These are phyloP conservation scores for Neonectria coccinea DNA, from an alignment of 2,329 filamentous ascomycete species.

Conservation along the genomic window DNA sequence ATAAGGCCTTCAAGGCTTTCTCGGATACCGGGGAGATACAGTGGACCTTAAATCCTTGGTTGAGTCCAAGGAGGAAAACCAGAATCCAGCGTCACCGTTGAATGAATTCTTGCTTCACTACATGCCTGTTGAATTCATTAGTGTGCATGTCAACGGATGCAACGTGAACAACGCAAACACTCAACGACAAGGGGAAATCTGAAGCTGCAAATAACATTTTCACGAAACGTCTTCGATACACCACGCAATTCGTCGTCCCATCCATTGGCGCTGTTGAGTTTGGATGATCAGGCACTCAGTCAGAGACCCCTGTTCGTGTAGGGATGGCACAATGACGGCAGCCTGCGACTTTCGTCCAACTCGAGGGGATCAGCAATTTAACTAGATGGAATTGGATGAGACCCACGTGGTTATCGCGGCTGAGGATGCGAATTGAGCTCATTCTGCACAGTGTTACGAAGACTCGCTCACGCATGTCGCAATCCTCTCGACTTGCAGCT, in stretches of 20 bases:
- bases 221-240: background rate
- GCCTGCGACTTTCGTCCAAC: background rate
- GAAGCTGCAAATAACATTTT: background rate
- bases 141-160: background rate
- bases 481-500: background rate
- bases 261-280: background rate
- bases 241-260: background rate
- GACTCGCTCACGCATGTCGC: background rate
- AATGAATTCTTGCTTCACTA: background rate
- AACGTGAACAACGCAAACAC: background rate
- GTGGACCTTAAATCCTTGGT: background rate
- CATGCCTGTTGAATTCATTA: background rate
- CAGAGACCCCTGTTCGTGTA: background rate
- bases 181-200: background rate
- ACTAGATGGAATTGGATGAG: background rate
- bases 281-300: background rate
- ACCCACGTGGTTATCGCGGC: background rate
- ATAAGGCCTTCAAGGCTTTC: conserved; percentile 8
- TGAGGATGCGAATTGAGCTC: background rate
- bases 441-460: background rate
- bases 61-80: background rate
- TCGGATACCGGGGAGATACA: background rate
- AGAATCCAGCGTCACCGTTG: conserved; percentile 9
- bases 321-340: background rate
- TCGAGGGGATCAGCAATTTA: background rate